Conservation (phyloP, 129 eudicot species). For the Escallonia herrerae region DNA sequence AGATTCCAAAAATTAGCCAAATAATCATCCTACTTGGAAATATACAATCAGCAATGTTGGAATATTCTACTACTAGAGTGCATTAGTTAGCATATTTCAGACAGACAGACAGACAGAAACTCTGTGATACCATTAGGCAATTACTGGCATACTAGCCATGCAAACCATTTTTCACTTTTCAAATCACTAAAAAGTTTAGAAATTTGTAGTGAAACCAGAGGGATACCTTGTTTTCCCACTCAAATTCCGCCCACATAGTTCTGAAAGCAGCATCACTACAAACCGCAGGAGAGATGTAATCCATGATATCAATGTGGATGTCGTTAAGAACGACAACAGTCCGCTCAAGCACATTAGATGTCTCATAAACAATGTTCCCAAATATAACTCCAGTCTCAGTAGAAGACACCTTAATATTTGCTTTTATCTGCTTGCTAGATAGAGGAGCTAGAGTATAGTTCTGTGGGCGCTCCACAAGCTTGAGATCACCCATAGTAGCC, state of each 20-base stretch:
- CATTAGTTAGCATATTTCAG: no score
- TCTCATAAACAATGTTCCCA: constrained; percentile 90
- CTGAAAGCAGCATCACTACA: constrained; percentile 88
- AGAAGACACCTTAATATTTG: constrained; percentile 94
- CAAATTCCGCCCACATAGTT: constrained; percentile 98
- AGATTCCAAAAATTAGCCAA: no score
- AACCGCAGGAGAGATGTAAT: constrained; percentile 89
- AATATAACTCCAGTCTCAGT: constrained; percentile 96
- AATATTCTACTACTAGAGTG: no score
- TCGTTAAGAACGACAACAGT: constrained; percentile 88
- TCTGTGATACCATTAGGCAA: no score
- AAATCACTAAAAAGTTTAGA: no score
- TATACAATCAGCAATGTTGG: no score
- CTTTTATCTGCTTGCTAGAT: constrained; percentile 86
- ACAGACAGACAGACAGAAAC: no score
- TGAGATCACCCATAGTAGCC: constrained; percentile 98
- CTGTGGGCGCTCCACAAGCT: constrained; percentile 96
- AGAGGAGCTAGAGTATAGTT: constrained; percentile 91
- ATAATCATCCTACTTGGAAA: no score
- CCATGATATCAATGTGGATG: constrained; percentile 97
- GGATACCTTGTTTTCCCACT: constrained; percentile 97
- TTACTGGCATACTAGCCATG: no score
- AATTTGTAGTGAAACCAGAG: not conserved
- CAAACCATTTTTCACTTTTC: no score
- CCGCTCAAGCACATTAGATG: constrained; percentile 85